Conservation (phyloP, 306 rosid species). For the Gastrolobium villosum region DNA sequence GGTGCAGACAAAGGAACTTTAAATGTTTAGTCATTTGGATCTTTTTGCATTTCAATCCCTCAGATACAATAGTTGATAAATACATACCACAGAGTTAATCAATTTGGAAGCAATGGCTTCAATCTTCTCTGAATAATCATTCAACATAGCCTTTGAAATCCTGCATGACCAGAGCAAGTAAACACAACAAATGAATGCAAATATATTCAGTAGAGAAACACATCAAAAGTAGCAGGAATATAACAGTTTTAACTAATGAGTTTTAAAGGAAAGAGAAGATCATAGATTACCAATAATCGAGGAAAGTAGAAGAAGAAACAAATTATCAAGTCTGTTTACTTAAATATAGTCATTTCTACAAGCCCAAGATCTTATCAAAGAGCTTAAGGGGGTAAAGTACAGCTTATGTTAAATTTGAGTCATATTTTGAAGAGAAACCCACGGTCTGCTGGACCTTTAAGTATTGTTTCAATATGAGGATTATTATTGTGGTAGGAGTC, state of each 20-base stretch:
- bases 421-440: conserved; percentile 24
- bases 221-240: conserved; percentile 21
- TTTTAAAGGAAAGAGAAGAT: background rate
- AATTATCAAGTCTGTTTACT: conserved; percentile 12
- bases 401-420: conserved; percentile 7
- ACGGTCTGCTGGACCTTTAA: conserved; percentile 10
- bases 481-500: background rate
- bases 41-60: conserved; percentile 26
- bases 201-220: conserved; percentile 36
- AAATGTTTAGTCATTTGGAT: conserved; percentile 25
- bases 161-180: conserved; percentile 56
- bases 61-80: conserved; percentile 39
- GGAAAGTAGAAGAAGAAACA: conserved; percentile 31
- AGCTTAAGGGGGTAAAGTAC: background rate
- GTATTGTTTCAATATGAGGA: conserved; percentile 8
- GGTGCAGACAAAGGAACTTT: conserved; percentile 6
- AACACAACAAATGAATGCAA: conserved; percentile 33
- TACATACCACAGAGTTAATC: conserved; percentile 59
- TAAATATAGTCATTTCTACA: background rate
- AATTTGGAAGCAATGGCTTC: conserved; percentile 84
- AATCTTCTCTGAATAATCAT: conserved; percentile 84
- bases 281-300: background rate
- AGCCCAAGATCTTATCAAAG: conserved; percentile 5
- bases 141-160: conserved; percentile 78
- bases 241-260: conserved; percentile 1